Base-by-base conservation (phyloP, 2,329 filamentous ascomycete species). In the Ceratocystis ficicola region DNA sequence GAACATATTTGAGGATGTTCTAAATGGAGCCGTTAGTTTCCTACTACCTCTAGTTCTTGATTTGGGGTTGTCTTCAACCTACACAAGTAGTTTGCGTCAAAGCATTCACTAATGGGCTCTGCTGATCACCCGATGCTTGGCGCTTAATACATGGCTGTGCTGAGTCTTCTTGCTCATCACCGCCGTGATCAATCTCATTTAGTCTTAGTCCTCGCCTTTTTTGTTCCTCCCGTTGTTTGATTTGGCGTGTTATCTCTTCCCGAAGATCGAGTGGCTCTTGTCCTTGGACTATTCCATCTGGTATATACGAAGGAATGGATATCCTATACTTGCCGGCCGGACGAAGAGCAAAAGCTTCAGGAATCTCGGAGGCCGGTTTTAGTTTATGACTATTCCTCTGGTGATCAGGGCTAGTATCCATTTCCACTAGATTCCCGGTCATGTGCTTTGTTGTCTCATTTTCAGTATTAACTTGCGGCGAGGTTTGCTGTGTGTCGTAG, bases 71-170 rank as follows among this genome's bases (percentile, higher is more conserved):
- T n/a, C 15, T 28, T 6, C 10, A 22, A 67, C 66, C 62, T 64
- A 67, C 66, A 22, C 62, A 65, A 6, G 66, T 67, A 10, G 66
- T 44, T 28, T 67, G 44, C 2, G 64, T 41, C 3, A 67, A 44
- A 22, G 66, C 66, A 5, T 22, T 25, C 25, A 32, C 36, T 30
- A 65, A 55, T 2, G 62, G 65, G 22, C 30, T 57, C 20, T 12
- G 30, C 1, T 52, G 36, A n/a, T 8, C 8, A 20, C 5, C 25
- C 28, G 17, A 25, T 46, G 63, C 15, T 17, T 20, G 17, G 12
- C 50, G 20, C 52, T 30, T 10, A 41, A 41, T 22, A 46, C 6
- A 25, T 62, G 60, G 10, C 32, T 44, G 32, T 62, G 28, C 20
- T 1, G n/a, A 10, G 28, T 15, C 4, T 20, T 59, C 28, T 32